phyloP scores from a whole-genome alignment of 164 flowering plant genomes.

The Annona squamosa region DNA sequence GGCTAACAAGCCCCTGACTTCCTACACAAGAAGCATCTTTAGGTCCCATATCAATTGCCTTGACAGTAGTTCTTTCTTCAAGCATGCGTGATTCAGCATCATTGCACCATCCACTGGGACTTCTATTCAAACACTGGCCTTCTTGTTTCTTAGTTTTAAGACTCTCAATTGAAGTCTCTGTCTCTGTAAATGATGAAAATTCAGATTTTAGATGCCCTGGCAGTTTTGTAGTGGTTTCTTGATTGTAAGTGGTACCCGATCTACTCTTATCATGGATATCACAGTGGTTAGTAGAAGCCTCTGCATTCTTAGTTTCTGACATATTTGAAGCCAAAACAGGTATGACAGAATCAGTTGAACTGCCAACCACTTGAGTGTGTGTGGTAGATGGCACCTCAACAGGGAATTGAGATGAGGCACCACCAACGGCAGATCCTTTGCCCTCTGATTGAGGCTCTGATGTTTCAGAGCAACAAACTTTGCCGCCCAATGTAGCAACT shows the following conservation, averaged over 20 bases:
- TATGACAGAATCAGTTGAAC: conserved; percentile 20
- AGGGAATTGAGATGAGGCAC: background rate
- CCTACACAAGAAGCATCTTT: background rate
- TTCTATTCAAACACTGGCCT: conserved; percentile 10
- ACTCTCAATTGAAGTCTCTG: conserved; percentile 12
- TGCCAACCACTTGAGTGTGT: conserved; percentile 20
- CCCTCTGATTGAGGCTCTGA: background rate
- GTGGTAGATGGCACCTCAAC: conserved; percentile 1
- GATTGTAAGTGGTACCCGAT: conserved; percentile 8
- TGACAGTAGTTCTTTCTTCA: background rate
- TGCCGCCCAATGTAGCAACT: background rate
- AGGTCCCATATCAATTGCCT: conserved; percentile 5
- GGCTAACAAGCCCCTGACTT: background rate
- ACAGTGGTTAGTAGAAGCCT: background rate
- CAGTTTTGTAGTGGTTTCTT: conserved; percentile 5
- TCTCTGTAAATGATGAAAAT: conserved; percentile 2
- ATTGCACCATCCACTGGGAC: background rate
- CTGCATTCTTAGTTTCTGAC: conserved; percentile 20
- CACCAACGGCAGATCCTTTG: conserved; percentile 3
- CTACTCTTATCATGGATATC: conserved; percentile 4
- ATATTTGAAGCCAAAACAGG: conserved; percentile 13
- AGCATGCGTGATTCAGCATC: background rate
- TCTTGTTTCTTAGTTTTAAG: conserved; percentile 3
- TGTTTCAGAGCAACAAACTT: background rate
- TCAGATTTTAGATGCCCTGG: conserved; percentile 4